Base-by-base conservation (phyloP, 352 stramenopile species). In the Pythium biforme region DNA sequence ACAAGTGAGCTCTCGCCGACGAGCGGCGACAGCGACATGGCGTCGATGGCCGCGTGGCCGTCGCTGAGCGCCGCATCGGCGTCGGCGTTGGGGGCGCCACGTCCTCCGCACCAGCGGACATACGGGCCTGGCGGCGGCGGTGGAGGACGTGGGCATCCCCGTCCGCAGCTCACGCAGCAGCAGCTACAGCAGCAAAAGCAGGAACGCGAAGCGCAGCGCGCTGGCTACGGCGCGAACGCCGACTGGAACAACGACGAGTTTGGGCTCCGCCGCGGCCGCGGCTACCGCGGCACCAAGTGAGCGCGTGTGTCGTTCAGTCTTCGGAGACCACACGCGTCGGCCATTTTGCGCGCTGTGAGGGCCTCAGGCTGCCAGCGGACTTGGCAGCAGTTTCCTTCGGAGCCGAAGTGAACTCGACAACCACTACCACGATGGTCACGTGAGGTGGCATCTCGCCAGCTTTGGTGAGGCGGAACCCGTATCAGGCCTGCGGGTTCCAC, bases 221-320 rank as follows among this genome's bases (percentile, higher is more conserved):
- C 79, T 6, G 81, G 80, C 29, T 93, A 81, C 60, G 84, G 84
- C 25, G 71, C 73, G 19, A 80, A 80, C 19, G 81, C 71, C 39
- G 84, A 93, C 68, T 93, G 83, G 83, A 93, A 93, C 70, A 93
- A 93, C 59, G 83, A 81, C 39, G 83, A 93, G 70, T 93, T 93
- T 55, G 83, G 83, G 0, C 70, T 93, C 15, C 77, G 80, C 54
- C 83, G 83, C 14, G 83, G 83, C 10, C 76, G 76, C 55, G 73
- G 74, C 6, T 93, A 91, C 66, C 79, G 81, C 57, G 83, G 83
- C 11, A n/a, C n/a, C n/a, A 65, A 80, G 49, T 46, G 23, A 66
- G n/a, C 9, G 14, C 12, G 14, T 11, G 31, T 5, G 5, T 11
- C 31, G 31, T 11, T 10, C 31, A 10, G 5, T 5, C 5, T 34